A percentile compares a stretch with the other conserved stretches of the same genome.
phyloP scores from a whole-genome alignment of 139 green algal genomes.

The Haematococcus lacustris region DNA sequence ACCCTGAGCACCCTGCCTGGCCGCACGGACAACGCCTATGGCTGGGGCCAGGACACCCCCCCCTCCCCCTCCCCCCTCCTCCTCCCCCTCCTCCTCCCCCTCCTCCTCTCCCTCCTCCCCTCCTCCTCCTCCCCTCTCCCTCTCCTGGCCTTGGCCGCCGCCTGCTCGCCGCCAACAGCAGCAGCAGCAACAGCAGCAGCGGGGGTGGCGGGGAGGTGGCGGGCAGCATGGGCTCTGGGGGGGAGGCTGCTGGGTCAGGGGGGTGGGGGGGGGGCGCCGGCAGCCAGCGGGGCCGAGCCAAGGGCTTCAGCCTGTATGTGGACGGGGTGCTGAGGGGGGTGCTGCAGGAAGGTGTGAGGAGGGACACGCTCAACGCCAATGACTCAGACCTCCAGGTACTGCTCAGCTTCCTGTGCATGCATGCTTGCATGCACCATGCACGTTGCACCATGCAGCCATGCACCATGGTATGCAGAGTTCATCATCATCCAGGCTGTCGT shows the following conservation, averaged over 20 bases:
- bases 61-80: no score
- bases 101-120: no score
- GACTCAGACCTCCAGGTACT: neutral
- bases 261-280: no score
- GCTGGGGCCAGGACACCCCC: no score
- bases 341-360: conserved; percentile 13
- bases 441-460: no score
- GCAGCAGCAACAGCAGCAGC: neutral
- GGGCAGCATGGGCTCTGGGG: neutral
- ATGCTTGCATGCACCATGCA: no score
- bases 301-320: conserved; percentile 32
- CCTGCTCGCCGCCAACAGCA: neutral
- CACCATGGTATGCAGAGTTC: no score
- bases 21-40: conserved; percentile 3
- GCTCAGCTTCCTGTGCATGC: no score
- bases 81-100: no score
- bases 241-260: neutral
- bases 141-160: no score
- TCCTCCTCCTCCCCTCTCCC: no score
- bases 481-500: no score
- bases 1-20: conserved; percentile 40
- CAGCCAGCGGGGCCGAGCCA: conserved; percentile 6
- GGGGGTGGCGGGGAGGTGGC: neutral
- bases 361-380: conserved; percentile 1
- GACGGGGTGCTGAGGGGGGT: conserved; percentile 33